These are phyloP conservation scores for Paramecium caudatum DNA, from an alignment of 73 alveolate species.

Conservation along the genomic window DNA sequence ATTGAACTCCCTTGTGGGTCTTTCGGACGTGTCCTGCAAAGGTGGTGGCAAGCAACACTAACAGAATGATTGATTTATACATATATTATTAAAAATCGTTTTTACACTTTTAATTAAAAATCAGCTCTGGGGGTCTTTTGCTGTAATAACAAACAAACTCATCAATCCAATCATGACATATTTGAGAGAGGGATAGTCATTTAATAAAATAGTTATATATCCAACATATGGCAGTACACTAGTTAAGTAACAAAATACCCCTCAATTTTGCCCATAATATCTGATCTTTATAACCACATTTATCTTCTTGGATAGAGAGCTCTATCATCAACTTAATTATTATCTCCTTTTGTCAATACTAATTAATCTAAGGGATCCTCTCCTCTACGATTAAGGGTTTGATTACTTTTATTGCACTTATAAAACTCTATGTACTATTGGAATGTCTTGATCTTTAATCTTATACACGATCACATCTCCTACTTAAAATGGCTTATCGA, in stretches of 20 bases:
- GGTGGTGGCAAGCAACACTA: background rate
- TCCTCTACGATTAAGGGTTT: conserved; percentile 71
- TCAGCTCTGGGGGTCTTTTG: conserved; percentile 92
- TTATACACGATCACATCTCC: conserved; percentile 98
- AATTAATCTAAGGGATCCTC: conserved; percentile 81
- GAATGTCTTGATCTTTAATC: conserved; percentile 92
- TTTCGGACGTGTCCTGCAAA: conserved; percentile 33
- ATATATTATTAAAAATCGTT: conserved; percentile 28
- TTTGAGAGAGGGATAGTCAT: conserved; percentile 95
- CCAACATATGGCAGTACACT: conserved; percentile 96
- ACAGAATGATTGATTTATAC: conserved; percentile 22
- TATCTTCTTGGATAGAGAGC: conserved; percentile 95
- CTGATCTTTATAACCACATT: conserved; percentile 86
- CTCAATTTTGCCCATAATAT: conserved; percentile 93
- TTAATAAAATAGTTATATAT: conserved; percentile 92
- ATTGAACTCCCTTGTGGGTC: conserved; percentile 20
- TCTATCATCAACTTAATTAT: conserved; percentile 97
- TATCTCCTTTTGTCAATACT: conserved; percentile 98
- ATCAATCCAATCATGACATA: conserved; percentile 91
- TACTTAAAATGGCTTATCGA: conserved; percentile 80
- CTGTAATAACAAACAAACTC: conserved; percentile 91
- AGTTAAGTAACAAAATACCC: conserved; percentile 77
- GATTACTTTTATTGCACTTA: conserved; percentile 80
- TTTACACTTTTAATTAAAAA: conserved; percentile 31
- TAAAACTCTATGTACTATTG: conserved; percentile 97